Base-by-base conservation (phyloP, 2,329 filamentous ascomycete species). In the Dothistroma pini region DNA sequence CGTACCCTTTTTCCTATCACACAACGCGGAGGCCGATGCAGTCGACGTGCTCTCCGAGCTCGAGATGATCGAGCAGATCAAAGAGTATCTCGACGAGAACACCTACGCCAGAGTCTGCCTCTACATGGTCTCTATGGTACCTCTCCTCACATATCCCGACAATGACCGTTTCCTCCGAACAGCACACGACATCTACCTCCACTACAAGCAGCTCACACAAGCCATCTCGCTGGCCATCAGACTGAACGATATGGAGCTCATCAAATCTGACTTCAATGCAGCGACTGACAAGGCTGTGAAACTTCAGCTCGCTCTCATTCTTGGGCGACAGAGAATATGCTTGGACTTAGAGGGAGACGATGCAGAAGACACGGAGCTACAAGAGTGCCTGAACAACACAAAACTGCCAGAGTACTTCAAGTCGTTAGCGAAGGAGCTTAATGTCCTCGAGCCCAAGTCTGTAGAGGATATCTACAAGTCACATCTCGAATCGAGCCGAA, bases 401-500 rank as follows among this genome's bases (percentile, higher is more conserved):
- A 91, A 89, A 71, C 79, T 99, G 60, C 88, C 93, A 0, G 91
- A 96, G 65, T 89, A 97, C 77, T 99, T 96, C 84, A 96, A 96
- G 77, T 86, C 89, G 5, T 81, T 99, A 34, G 96, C 88, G 60
- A 97, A 97, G 78, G 95, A 99, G 75, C 83, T 99, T 57, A 97
- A 99, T 76, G 93, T 99, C 56, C 81, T 97, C 48, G 95, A 99
- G 65, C 95, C 95, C 38, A 97, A 97, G 81, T 90, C 91, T 49
- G 96, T 93, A 0, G 95, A 99, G 74, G 96, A 99, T 71, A 99
- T 99, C 71, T 99, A 99, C 84, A 99, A 99, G 82, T 96, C 92
- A 73, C 95, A 99, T 77, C 84, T 99, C 5, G 95, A 99, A 78
- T 97, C 90, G 79, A 96, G 89, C 70, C 86, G 96, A 63, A 95